Percentiles rank a stretch among this genome's conserved stretches.
Conservation (phyloP, 441 rosid species). For the Euphorbia celastroides region DNA sequence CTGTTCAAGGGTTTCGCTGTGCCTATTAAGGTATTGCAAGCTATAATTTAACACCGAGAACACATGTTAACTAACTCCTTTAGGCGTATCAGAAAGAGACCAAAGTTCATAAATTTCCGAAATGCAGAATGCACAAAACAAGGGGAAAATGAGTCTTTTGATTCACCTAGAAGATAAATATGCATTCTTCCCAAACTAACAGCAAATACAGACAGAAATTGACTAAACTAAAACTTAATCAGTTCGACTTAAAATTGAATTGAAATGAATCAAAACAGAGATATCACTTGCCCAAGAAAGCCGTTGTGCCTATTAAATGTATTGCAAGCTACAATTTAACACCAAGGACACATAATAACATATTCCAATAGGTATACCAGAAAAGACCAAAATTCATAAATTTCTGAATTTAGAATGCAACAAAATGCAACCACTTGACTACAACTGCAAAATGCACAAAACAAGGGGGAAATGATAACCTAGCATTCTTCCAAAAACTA, state of each 20-base stretch:
- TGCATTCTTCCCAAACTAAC: not conserved
- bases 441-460: not conserved
- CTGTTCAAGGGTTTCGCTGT: no score
- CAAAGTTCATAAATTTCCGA: not conserved
- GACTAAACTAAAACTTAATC: not conserved
- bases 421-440: not conserved
- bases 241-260: not conserved
- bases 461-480: not conserved
- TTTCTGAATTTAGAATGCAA: not conserved
- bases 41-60: not conserved
- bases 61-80: not conserved
- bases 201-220: not conserved
- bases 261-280: constrained; percentile 3
- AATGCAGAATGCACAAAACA: not conserved
- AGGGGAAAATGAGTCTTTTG: no score
- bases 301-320: no score
- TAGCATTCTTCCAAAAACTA: not conserved
- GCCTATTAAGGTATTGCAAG: not conserved
- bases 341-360: not conserved
- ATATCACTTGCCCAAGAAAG: no score
- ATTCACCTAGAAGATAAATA: no score
- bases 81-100: not conserved
- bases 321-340: not conserved
- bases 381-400: not conserved
- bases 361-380: not conserved